Conservation (phyloP, 2,329 filamentous ascomycete genomes). For the Diaporthe longicolla region DNA sequence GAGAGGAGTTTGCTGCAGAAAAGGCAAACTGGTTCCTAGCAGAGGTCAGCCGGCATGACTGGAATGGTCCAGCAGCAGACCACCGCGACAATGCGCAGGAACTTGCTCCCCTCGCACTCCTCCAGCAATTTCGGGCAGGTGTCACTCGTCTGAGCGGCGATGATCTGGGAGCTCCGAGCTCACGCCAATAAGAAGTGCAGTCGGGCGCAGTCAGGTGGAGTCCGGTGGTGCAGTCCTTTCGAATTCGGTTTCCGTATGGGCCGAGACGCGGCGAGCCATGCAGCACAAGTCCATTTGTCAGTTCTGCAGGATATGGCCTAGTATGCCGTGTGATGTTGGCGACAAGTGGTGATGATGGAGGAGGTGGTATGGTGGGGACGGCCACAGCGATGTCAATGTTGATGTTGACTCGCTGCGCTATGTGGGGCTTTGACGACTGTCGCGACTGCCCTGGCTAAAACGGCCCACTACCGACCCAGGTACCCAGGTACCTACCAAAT, state of each 20-base stretch:
- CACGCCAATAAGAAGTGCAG: constrained; percentile 14
- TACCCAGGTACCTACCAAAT: too few species aligned
- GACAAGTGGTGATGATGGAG: not conserved
- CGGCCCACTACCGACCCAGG: too few species aligned
- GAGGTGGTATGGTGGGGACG: not conserved
- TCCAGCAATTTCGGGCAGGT: not conserved
- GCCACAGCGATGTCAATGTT: not conserved
- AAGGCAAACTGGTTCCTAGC: not conserved
- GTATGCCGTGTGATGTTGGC: not conserved
- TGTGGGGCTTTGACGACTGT: constrained; percentile 3
- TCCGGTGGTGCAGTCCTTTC: not conserved
- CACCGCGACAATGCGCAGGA: not conserved
- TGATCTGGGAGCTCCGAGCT: constrained; percentile 10
- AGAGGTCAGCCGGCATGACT: not conserved
- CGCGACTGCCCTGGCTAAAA: not conserved
- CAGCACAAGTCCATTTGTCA: constrained; percentile 4
- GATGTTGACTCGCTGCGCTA: constrained; percentile 26
- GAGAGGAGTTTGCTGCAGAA: constrained; percentile 3
- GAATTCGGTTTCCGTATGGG: not conserved
- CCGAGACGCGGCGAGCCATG: constrained; percentile 13
- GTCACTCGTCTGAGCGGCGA: constrained; percentile 1
- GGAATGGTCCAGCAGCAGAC: not conserved
- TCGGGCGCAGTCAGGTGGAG: not conserved
- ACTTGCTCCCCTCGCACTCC: not conserved
- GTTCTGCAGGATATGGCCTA: not conserved